Evolutionary conservation across 2,329 filamentous ascomycete genomes (phyloP), one percentile per base, ranked within the genome.

Genomic region (Penicillium sp.): DNA sequence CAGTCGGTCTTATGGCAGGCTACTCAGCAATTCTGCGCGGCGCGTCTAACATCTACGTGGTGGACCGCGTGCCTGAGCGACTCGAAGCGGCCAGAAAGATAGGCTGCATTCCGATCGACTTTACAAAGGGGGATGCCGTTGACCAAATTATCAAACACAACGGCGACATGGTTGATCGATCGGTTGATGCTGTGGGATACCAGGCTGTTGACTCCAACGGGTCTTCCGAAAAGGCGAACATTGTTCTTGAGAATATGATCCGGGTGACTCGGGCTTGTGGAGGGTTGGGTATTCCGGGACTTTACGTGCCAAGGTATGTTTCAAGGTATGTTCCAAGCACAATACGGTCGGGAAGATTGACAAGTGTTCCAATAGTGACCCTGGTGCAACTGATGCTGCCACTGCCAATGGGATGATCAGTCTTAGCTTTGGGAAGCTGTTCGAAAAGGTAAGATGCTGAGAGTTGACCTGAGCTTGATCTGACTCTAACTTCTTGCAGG

Each of bases 131-230:
- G 11, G 70, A 70, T 48, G 64, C 82, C 78, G 85, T 87, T 0
- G 79, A 86, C 35, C 79, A 85, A 65, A 88, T 88, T 51, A 83
- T 87, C 47, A 73, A 81, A 55, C 65, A 76, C 14, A 86, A 87
- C 50, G 81, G 76, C 1, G 84, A 80, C 0, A 83, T 84, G 82
- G 85, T 88, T 2, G 85, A 88, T 61, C 77, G 86, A 6, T 82
- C 84, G 0, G 83, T 89, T 0, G 86, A 89, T 71, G 84, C 84
- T 11, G 86, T 89, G 0, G 86, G 86, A 0, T 89, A 88, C 65
- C 85, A 89, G 64, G 86, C 86, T 11, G 81, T 85, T 1, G 77
- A 78, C 39, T 75, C 78, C 13, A 79, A 79, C 2, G 84, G 83
- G 1, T 81, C 79, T 59, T 82, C 82, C 31, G 85, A 88, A 67